Evolutionary conservation across 305 asterid genomes (phyloP).

Genomic region (Andrographis paniculata): DNA sequence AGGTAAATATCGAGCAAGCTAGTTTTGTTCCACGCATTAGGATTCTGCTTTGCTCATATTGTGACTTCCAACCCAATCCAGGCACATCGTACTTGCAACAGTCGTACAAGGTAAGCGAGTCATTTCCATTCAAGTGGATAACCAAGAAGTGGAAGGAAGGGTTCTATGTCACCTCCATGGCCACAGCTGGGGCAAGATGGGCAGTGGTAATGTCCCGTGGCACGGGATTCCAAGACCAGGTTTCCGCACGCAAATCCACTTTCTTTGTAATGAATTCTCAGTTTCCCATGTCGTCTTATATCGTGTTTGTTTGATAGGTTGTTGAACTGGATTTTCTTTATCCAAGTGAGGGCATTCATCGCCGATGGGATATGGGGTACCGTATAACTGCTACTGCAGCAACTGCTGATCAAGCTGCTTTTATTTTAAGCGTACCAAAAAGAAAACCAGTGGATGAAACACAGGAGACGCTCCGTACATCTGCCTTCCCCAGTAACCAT

Average conservation of each 20-base stretch:
- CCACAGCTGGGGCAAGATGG: constrained; percentile 81
- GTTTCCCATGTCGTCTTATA: neutral
- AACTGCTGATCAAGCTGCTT: constrained; percentile 68
- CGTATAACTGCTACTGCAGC: constrained; percentile 88
- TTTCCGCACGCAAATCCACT: constrained; percentile 16
- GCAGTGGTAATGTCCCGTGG: constrained; percentile 84
- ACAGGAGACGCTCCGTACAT: constrained; percentile 87
- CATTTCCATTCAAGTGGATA: constrained; percentile 95
- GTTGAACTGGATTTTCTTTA: constrained; percentile 90
- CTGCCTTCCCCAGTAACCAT: constrained; percentile 74
- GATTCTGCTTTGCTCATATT: constrained; percentile 6
- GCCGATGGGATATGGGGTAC: constrained; percentile 74
- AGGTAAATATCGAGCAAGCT: constrained; percentile 29
- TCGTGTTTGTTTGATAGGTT: constrained; percentile 35
- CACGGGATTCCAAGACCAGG: constrained; percentile 83
- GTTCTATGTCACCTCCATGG: constrained; percentile 78
- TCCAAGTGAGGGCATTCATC: constrained; percentile 88
- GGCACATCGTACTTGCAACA: constrained; percentile 74
- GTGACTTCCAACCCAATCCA: constrained; percentile 20
- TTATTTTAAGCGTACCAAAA: constrained; percentile 70
- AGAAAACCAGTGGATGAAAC: constrained; percentile 62
- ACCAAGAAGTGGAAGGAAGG: constrained; percentile 92
- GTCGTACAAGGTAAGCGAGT: constrained; percentile 75
- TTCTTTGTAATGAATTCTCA: neutral
- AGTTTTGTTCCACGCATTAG: neutral